Evolutionary conservation across 768 basidiomycete genomes (phyloP).

Genomic region (Macrocybe gigantea): DNA sequence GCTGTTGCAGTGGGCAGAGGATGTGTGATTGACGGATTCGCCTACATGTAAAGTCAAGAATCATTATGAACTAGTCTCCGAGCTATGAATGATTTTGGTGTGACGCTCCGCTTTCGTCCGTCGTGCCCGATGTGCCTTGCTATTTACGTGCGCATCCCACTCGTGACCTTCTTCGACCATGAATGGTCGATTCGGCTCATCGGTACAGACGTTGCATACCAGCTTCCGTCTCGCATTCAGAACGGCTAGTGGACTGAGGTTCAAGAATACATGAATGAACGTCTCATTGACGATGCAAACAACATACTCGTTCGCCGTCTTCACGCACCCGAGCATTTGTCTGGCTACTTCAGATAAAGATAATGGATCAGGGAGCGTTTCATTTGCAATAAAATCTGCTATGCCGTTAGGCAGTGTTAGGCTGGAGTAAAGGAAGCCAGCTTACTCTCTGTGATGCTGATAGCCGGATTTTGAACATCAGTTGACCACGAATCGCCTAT

Average conservation of each 20-base stretch:
- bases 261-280: slow-evolving; percentile 1
- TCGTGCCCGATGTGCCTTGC: slow-evolving; percentile 49
- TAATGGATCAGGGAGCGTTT: slow-evolving; percentile 49
- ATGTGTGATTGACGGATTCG: slow-evolving; percentile 15
- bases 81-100: background rate
- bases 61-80: too few species aligned
- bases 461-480: slow-evolving; percentile 48
- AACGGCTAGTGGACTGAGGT: slow-evolving; percentile 47
- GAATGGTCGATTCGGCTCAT: slow-evolving; percentile 51
- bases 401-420: background rate
- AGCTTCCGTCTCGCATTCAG: slow-evolving; percentile 51
- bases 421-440: background rate
- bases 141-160: slow-evolving; percentile 46
- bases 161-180: slow-evolving; percentile 50
- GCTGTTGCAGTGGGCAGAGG: slow-evolving; percentile 40
- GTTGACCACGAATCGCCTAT: slow-evolving; percentile 52
- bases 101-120: slow-evolving; percentile 29
- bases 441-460: slow-evolving; percentile 43
- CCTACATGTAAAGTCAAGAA: background rate
- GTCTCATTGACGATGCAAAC: slow-evolving; percentile 2
- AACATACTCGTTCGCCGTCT: slow-evolving; percentile 42
- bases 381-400: slow-evolving; percentile 50
- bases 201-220: slow-evolving; percentile 60
- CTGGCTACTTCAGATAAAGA: slow-evolving; percentile 49
- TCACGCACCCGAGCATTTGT: slow-evolving; percentile 41